These are phyloP conservation scores for Fusarium vanettenii DNA, from an alignment of 2,329 filamentous ascomycete species.

Conservation along the genomic window DNA sequence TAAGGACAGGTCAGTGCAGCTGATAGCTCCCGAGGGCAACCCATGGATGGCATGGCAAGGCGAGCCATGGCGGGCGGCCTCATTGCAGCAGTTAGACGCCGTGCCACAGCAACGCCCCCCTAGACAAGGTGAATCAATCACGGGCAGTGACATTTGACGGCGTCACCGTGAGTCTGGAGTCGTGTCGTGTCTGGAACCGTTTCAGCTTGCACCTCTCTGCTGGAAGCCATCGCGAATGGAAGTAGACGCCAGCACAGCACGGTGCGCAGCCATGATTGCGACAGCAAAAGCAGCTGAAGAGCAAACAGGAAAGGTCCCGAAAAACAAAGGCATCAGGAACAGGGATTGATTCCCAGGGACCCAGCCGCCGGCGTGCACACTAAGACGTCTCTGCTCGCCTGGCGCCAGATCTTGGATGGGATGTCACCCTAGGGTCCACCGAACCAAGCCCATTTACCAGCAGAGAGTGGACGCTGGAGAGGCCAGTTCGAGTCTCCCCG, in stretches of 20 bases:
- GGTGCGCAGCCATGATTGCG: not conserved
- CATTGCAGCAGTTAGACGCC: not conserved
- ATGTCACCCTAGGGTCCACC: conserved; percentile 22
- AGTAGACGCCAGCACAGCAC: not conserved
- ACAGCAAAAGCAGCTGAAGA: conserved; percentile 5
- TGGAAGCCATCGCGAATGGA: conserved; percentile 16
- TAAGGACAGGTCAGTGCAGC: not conserved
- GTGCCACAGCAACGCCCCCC: conserved; percentile 8
- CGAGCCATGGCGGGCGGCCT: conserved; percentile 1
- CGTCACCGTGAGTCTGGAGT: not conserved
- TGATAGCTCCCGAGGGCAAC: not conserved
- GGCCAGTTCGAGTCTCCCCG: conserved; percentile 16
- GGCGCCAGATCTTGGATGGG: conserved; percentile 35
- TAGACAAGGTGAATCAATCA: conserved; percentile 5
- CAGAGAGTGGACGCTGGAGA: conserved; percentile 2
- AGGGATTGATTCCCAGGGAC: conserved; percentile 23
- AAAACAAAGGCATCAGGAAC: conserved; percentile 10
- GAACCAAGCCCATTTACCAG: not conserved
- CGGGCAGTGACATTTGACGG: conserved; percentile 1
- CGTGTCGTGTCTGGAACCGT: conserved; percentile 6
- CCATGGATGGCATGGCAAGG: not conserved
- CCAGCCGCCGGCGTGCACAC: conserved; percentile 14
- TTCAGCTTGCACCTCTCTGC: conserved; percentile 19
- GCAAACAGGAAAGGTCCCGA: not conserved
- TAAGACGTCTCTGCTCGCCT: conserved; percentile 11